A percentile compares a stretch with the other conserved stretches of the same genome.
Conservation (phyloP, 495 filamentous ascomycete genomes). For the Sabuloglossum arenarium region DNA sequence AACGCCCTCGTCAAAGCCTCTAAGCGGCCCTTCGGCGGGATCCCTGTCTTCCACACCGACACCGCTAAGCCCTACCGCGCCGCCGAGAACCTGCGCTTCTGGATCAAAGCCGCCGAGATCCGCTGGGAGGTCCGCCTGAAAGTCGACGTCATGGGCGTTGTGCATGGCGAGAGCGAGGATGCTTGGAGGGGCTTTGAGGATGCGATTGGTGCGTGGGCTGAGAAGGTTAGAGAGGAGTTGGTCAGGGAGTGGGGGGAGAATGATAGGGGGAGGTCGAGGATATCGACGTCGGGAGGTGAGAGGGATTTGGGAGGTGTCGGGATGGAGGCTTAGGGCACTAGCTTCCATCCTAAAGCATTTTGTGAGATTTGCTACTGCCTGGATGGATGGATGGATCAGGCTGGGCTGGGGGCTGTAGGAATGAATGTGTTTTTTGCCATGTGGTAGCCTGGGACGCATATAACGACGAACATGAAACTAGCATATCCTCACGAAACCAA, state of each 20-base stretch:
- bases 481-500: no score
- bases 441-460: no score
- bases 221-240: constrained; percentile 56
- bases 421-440: no score
- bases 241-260: constrained; percentile 21
- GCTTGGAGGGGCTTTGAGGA: constrained; percentile 67
- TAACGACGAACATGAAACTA: no score
- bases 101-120: constrained; percentile 88
- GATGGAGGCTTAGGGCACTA: no score
- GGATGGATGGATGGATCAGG: no score
- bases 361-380: no score
- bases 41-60: constrained; percentile 70
- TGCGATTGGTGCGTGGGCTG: constrained; percentile 61
- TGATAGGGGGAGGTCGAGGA: neutral
- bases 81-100: constrained; percentile 85
- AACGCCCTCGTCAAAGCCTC: constrained; percentile 75
- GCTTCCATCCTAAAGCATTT: no score
- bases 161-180: constrained; percentile 38
- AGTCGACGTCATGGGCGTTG: constrained; percentile 70
- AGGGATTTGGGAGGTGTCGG: no score
- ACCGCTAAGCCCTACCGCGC: constrained; percentile 84
- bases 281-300: no score
- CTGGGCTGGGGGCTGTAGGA: no score
- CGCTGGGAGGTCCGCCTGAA: constrained; percentile 79
- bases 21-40: constrained; percentile 72